Conservation (phyloP, 352 stramenopile species). For the Pythium folliculosum region DNA sequence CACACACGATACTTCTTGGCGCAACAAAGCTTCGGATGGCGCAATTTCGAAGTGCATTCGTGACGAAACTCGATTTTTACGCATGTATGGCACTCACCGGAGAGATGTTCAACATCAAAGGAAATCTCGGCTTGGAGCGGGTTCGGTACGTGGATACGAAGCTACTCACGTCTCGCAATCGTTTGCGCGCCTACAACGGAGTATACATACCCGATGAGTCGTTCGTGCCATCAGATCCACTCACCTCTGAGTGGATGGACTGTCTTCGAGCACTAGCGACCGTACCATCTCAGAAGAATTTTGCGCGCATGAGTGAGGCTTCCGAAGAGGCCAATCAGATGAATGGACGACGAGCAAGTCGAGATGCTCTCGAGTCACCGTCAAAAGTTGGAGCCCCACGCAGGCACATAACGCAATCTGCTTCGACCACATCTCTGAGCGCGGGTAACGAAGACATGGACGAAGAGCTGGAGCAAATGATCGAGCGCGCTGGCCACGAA, state of each 20-base stretch:
- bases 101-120: conserved; percentile 86
- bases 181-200: conserved; percentile 62
- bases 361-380: background rate
- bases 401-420: conserved; percentile 10
- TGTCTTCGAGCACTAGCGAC: conserved; percentile 44
- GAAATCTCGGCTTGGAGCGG: conserved; percentile 76
- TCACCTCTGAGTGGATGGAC: conserved; percentile 84
- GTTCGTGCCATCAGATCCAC: conserved; percentile 60
- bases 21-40: conserved; percentile 78
- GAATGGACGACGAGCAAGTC: too few species aligned
- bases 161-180: conserved; percentile 61
- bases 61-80: conserved; percentile 86
- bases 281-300: background rate
- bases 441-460: conserved; percentile 70
- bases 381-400: background rate
- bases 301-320: background rate
- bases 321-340: background rate
- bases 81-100: conserved; percentile 77
- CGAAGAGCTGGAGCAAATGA: conserved; percentile 70
- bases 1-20: conserved; percentile 58
- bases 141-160: conserved; percentile 76
- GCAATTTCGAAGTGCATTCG: conserved; percentile 81
- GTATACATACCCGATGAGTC: conserved; percentile 73
- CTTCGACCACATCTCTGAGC: conserved; percentile 41
- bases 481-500: conserved; percentile 34